Base-by-base conservation (phyloP, 495 filamentous ascomycete genomes). In the Neurospora intermedia region DNA sequence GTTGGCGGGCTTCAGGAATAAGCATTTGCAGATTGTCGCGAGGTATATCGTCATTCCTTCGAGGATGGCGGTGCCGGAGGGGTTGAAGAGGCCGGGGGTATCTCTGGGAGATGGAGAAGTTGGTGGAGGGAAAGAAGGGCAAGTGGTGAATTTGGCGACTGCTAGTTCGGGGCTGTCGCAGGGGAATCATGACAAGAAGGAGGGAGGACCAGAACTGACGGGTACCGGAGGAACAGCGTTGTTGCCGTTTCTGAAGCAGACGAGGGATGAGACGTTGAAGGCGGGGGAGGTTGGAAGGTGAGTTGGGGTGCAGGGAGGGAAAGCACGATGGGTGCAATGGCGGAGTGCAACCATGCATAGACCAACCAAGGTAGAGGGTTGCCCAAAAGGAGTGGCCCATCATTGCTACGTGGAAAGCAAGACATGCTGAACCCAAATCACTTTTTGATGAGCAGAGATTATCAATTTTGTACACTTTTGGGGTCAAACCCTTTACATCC, bases 171-270 rank as follows among this genome's bases (percentile, higher is more conserved):
- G 16, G 79, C 75, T 71, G 69, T 71, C 23, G 6, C 35, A 38
- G 35, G 6, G 35, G 35, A 38, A 6, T 38, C 4, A 38, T n/a
- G 69, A 43, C 6, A 62, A n/a, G 46, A 20, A 4, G 23, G 0
- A 23, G 74, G 27, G 88, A 1, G 38, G 75, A 38, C 88, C 86
- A 72, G 91, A 91, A 72, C 82, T 97, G 2, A 91, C 89, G 11
- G 94, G 94, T 11, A 98, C 94, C 0, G 94, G 94, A 42, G 95
- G 95, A 2, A 98, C 95, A 0, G 91, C 93, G 6, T 81, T 99
- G 59, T 94, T 98, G 69, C 92, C 95, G 0, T 99, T 99, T 79
- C 79, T 99, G 71, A 97, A 96, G 79, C 95, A 97, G 81, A 92
- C 94, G 3, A 85, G 95, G n/a, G 94, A 97, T 79, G 95, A 98